Base-by-base conservation (phyloP, 2,329 filamentous ascomycete genomes). In the Orbilia quercus region DNA sequence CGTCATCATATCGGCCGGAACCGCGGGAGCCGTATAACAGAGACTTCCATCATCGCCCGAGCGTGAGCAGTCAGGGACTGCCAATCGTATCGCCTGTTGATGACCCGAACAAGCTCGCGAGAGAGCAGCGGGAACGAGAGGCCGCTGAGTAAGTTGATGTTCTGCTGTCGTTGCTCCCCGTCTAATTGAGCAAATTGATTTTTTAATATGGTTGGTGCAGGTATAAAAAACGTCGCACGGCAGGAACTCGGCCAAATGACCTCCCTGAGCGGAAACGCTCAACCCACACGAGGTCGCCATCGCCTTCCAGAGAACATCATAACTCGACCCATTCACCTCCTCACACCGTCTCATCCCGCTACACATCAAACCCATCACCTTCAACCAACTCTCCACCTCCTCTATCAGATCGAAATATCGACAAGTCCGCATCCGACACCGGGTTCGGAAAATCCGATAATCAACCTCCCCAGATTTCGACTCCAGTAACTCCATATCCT, bases 141-240 rank as follows among this genome's bases (percentile, higher is more conserved):
- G 67, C 67, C 65, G 67, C 67, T 23, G 67, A 72, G 67, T 72
- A 72, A 31, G 67, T 65, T n/a, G 2, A 23, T 23, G 54, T 7
- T 4, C 23, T 51, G 40, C 16, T n/a, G n/a, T n/a, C n/a, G n/a
- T n/a, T n/a, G n/a, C n/a, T n/a, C n/a, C n/a, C 20, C 45, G 40
- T n/a, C 31, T 20, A 20, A 54, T 54, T 54, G 50, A 20, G 50
- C 50, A 38, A 40, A n/a, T 54, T 42, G n/a, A 44, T 34, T 45
- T 23, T 34, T 25, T 47, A 23, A 23, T 38, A 11, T 11, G 42
- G 4, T 25, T 16, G 25, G n/a, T 42, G 4, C 28, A 72, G 67
- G 53, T 72, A 72, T 65, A 72, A 72, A 53, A 72, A 72, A 60
- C 67, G 67, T 18, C 59, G 67, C 11, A 72, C 67, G 25, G 67